Evolutionary conservation across 805 yeast species (phyloP).

Genomic region (Aciculoconidium aculeatum): DNA sequence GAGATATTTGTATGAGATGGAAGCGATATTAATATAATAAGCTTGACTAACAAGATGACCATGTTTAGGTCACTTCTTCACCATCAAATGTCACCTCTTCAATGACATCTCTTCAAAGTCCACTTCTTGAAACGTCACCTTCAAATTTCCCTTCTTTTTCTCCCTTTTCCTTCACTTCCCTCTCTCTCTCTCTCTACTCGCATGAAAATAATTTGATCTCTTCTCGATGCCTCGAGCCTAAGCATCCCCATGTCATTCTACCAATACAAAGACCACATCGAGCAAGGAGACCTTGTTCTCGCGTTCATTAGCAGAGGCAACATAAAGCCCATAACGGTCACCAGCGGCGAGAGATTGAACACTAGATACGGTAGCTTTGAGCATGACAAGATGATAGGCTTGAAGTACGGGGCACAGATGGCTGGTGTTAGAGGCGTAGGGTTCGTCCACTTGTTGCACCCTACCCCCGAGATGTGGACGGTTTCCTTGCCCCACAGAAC

Average conservation of each 20-base stretch:
- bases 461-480: constrained; percentile 96
- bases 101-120: too few relatives aligned
- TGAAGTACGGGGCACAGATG: constrained; percentile 79
- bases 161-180: not conserved
- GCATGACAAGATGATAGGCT: constrained; percentile 79
- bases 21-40: too few relatives aligned
- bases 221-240: too few relatives aligned
- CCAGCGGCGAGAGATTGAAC: constrained; percentile 56
- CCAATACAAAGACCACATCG: constrained; percentile 58
- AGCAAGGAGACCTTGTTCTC: constrained; percentile 81
- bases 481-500: constrained; percentile 95
- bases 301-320: constrained; percentile 80
- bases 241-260: constrained; percentile 42
- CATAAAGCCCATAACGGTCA: constrained; percentile 67
- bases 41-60: too few relatives aligned
- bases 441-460: constrained; percentile 81
- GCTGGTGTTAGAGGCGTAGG: constrained; percentile 72
- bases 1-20: too few relatives aligned
- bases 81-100: too few relatives aligned
- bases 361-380: constrained; percentile 88
- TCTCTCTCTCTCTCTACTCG: constrained; percentile 1
- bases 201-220: too few relatives aligned
- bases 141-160: not conserved
- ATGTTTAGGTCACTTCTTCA: too few relatives aligned
- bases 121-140: too few relatives aligned